phyloP scores from a whole-genome alignment of 2,329 filamentous ascomycete genomes.

The Trichoderma polysporum region DNA sequence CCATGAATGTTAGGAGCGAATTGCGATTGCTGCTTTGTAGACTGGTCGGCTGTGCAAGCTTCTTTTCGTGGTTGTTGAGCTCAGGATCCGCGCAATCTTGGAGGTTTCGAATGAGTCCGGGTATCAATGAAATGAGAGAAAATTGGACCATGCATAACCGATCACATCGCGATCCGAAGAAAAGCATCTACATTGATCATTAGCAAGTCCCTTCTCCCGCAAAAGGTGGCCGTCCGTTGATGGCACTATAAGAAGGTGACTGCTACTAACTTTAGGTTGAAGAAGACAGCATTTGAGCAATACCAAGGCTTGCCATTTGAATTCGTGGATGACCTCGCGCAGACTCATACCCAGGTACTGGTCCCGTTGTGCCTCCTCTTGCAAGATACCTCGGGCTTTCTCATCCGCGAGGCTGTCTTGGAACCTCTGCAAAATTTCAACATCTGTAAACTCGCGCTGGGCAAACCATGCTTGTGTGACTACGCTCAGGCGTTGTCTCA shows the following conservation, averaged over 20 bases:
- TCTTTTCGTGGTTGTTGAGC: conserved; percentile 78
- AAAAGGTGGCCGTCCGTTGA: not conserved
- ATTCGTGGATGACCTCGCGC: conserved; percentile 89
- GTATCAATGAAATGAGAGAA: conserved; percentile 91
- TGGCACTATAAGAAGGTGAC: not conserved
- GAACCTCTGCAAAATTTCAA: conserved; percentile 85
- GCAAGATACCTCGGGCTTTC: conserved; percentile 54
- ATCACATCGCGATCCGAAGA: conserved; percentile 96
- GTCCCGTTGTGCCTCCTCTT: conserved; percentile 73
- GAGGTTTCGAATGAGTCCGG: conserved; percentile 85
- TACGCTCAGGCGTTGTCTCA: conserved; percentile 84
- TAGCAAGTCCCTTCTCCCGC: not conserved
- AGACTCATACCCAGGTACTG: conserved; percentile 87
- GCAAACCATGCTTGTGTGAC: conserved; percentile 97
- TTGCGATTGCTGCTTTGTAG: conserved; percentile 87
- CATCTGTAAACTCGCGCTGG: conserved; percentile 87
- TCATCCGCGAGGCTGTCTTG: conserved; percentile 81
- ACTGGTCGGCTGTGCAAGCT: conserved; percentile 73
- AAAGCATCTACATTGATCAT: conserved; percentile 73
- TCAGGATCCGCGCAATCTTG: conserved; percentile 95
- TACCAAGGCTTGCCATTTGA: conserved; percentile 90
- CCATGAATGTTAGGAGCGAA: conserved; percentile 91
- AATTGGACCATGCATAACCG: conserved; percentile 98
- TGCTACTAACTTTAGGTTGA: conserved; percentile 75
- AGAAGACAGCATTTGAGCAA: conserved; percentile 90